Base-by-base conservation (phyloP, 2,329 filamentous ascomycete species). In the Alternaria sp. region DNA sequence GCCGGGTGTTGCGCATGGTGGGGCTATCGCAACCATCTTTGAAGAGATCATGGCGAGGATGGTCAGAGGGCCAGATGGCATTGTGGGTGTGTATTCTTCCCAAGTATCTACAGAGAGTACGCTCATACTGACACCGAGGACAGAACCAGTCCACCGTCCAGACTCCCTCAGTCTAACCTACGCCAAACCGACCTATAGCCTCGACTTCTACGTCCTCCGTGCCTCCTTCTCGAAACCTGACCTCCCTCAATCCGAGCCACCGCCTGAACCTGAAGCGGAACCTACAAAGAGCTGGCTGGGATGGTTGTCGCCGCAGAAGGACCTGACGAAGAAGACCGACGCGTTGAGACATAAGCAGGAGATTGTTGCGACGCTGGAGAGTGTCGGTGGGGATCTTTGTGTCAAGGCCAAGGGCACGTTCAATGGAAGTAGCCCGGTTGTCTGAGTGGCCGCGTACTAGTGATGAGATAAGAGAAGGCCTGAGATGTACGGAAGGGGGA, bases 1-100 rank as follows among this genome's bases (percentile, higher is more conserved):
- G 90, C 91, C 91, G 2, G 86, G 86, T 12, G 83, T 91, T 44
- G 88, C 89, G 55, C 91, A 95, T 80, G 91, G 91, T 59, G 91
- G 91, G 13, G 83, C 86, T 7, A 83, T 91, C 52, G 90, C 89
- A 8, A 93, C 89, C 1, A 77, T 92, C 4, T 79, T 93, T 40
- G 87, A 92, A 76, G 91, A 93, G 81, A 86, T 85, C 55, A 83
- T 92, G 65, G 88, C 88, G n/a, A 83, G 90, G 46, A 89, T 87
- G 85, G 87, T 71, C 80, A 90, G 68, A 86, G 88, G 72, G 83
- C 89, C 45, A 0, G 67, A 70, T 49, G 69, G 66, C 0, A 51
- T 66, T 43, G 59, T 79, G 28, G 75, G 77, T 79, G 72, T 25
- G 69, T 62, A 54, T 57, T 55, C 10, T 30, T 40, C n/a, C n/a